These are phyloP conservation scores for Pouteria glomerata DNA, from an alignment of 148 eudicot species.

Conservation along the genomic window DNA sequence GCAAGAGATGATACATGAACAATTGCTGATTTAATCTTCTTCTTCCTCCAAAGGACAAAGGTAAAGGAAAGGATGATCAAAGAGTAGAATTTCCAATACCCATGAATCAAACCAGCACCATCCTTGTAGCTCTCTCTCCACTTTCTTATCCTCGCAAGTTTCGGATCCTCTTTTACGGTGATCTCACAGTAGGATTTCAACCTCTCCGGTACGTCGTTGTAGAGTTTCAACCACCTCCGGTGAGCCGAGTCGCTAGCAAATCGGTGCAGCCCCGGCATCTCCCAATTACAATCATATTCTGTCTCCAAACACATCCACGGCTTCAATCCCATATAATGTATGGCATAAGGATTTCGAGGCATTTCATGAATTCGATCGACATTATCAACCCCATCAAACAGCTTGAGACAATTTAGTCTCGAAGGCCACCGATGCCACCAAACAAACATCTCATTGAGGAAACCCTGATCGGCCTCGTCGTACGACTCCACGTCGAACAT, in stretches of 20 bases:
- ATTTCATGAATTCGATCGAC: slow-evolving; percentile 12
- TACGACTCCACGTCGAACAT: slow-evolving; percentile 29
- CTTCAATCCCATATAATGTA: slow-evolving; percentile 64
- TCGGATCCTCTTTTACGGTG: slow-evolving; percentile 9
- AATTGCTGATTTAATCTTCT: neutral
- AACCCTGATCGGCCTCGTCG: slow-evolving; percentile 74
- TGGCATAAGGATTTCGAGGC: slow-evolving; percentile 27
- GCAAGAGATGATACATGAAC: neutral
- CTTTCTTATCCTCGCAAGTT: neutral
- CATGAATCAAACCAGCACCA: neutral
- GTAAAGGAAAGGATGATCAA: neutral
- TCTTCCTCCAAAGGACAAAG: neutral
- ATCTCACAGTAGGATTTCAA: slow-evolving; percentile 36
- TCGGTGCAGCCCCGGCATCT: neutral
- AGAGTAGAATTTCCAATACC: neutral
- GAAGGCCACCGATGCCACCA: slow-evolving; percentile 65
- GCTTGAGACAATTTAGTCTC: slow-evolving; percentile 37
- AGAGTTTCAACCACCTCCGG: slow-evolving; percentile 51
- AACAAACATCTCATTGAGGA: slow-evolving; percentile 51
- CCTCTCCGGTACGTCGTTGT: slow-evolving; percentile 35
- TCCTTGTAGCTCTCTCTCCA: neutral
- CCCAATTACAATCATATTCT: slow-evolving; percentile 76
- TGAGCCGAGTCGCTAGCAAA: slow-evolving; percentile 57
- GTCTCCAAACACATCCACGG: slow-evolving; percentile 59
- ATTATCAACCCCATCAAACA: slow-evolving; percentile 15